Evolutionary conservation across 768 basidiomycete genomes (phyloP).

Genomic region (Tephrocybe sp.): DNA sequence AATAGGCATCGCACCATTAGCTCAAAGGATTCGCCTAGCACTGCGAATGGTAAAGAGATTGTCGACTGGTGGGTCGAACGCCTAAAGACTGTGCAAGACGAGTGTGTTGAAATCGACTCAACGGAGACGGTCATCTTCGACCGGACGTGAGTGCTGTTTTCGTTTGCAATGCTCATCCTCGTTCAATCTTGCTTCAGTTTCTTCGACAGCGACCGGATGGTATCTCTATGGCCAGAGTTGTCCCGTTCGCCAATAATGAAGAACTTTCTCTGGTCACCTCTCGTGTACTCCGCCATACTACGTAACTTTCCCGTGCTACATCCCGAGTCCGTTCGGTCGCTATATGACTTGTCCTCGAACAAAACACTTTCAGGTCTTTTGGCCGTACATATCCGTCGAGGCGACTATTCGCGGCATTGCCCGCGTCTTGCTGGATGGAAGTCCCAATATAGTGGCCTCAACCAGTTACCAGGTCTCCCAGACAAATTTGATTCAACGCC

Average conservation of each 20-base stretch:
- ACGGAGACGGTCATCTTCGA: slow-evolving; percentile 44
- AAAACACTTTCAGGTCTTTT: slow-evolving; percentile 40
- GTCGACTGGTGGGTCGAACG: slow-evolving; percentile 49
- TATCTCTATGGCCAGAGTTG: slow-evolving; percentile 43
- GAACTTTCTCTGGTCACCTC: slow-evolving; percentile 59
- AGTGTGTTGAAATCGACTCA: slow-evolving; percentile 45
- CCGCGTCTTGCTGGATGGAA: slow-evolving; percentile 44
- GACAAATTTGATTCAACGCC: slow-evolving; percentile 38
- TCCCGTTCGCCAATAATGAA: slow-evolving; percentile 47
- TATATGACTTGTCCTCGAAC: slow-evolving; percentile 17
- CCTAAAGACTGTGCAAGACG: slow-evolving; percentile 31
- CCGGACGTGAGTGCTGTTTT: slow-evolving; percentile 35
- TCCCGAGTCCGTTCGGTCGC: slow-evolving; percentile 23
- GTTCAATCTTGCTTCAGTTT: slow-evolving; percentile 39
- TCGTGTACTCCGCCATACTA: slow-evolving; percentile 49
- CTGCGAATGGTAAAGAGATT: slow-evolving; percentile 38
- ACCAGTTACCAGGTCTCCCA: slow-evolving; percentile 36
- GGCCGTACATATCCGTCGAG: slow-evolving; percentile 54
- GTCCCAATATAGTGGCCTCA: slow-evolving; percentile 48
- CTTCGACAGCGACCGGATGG: slow-evolving; percentile 42
- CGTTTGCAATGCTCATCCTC: neutral
- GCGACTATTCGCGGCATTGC: slow-evolving; percentile 58
- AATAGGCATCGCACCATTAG: slow-evolving; percentile 29
- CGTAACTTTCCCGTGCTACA: slow-evolving; percentile 46
- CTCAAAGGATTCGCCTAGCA: slow-evolving; percentile 32